phyloP scores from a whole-genome alignment of 192 early-diverging fungal genomes.

The Mortierella hygrophila region DNA sequence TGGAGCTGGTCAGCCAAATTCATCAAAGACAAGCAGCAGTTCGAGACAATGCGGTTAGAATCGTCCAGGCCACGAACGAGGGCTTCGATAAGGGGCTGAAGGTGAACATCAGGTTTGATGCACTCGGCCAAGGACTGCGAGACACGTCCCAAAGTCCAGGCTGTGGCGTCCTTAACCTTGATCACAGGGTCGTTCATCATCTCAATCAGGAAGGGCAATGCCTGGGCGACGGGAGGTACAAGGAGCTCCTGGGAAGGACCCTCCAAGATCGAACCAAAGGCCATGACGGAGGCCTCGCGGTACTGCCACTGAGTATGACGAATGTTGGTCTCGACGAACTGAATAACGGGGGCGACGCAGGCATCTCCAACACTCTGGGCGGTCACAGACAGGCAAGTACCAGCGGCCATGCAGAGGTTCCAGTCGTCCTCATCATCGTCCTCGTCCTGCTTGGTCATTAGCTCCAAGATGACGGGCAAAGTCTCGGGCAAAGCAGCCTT shows the following conservation, averaged over 20 bases:
- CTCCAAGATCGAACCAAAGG: constrained; percentile 98
- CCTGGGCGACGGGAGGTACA: constrained; percentile 81
- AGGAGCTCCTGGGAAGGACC: constrained; percentile 81
- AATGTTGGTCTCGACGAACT: constrained; percentile 92
- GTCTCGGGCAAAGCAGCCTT: constrained; percentile 82
- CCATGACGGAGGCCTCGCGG: constrained; percentile 97
- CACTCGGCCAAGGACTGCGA: constrained; percentile 83
- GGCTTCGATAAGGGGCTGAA: constrained; percentile 79
- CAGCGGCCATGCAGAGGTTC: constrained; percentile 98
- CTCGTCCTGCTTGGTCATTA: constrained; percentile 97
- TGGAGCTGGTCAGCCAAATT: constrained; percentile 90
- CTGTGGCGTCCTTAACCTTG: constrained; percentile 97
- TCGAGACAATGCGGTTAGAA: constrained; percentile 89
- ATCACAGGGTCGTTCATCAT: constrained; percentile 90
- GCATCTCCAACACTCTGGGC: constrained; percentile 85
- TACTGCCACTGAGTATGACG: constrained; percentile 90
- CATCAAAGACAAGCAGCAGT: constrained; percentile 97
- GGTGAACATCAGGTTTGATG: constrained; percentile 79
- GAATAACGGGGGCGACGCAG: constrained; percentile 88
- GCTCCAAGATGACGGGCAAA: constrained; percentile 84
- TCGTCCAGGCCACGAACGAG: constrained; percentile 89
- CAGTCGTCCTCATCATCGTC: constrained; percentile 99
- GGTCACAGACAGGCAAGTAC: constrained; percentile 92
- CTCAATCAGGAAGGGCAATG: constrained; percentile 89
- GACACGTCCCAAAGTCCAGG: constrained; percentile 98